These are phyloP conservation scores for Penicillium maclennaniae DNA, from an alignment of 495 filamentous ascomycete species.

Conservation along the genomic window DNA sequence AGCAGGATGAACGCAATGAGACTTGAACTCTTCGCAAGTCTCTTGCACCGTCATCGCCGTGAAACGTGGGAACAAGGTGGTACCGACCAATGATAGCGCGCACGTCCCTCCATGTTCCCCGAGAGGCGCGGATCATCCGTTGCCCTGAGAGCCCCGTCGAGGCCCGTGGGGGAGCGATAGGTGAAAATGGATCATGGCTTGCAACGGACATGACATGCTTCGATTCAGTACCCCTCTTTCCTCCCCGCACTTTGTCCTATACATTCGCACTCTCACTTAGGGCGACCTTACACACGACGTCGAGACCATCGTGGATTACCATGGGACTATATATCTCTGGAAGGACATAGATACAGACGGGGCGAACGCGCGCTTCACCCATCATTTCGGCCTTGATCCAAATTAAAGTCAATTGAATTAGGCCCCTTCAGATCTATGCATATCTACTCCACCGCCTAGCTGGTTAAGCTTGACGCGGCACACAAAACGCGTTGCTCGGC, in stretches of 20 bases:
- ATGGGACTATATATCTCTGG: no score
- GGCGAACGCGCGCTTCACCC: no score
- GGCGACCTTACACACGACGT: no score
- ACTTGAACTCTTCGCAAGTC: neutral
- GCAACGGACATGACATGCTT: conserved; percentile 1
- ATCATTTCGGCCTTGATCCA: no score
- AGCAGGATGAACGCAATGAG: neutral
- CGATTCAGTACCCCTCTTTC: neutral
- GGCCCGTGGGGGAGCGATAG: conserved; percentile 8
- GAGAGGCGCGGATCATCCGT: conserved; percentile 25
- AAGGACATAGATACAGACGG: no score
- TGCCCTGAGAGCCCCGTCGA: neutral
- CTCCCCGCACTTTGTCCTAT: conserved; percentile 1
- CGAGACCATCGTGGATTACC: no score
- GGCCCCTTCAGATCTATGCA: no score
- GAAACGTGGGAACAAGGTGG: conserved; percentile 7
- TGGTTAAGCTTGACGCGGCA: no score
- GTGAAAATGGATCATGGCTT: neutral
- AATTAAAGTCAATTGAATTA: no score
- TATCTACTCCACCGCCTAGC: no score
- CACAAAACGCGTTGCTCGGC: no score
- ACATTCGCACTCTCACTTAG: neutral
- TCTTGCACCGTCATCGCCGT: conserved; percentile 9
- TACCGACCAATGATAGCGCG: conserved; percentile 31
- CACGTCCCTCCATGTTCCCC: conserved; percentile 42